Percentiles rank a stretch among this genome's conserved stretches.
These are phyloP conservation scores for Aurantiochytrium sp. DNA, from an alignment of 108 stramenopile species.

Conservation along the genomic window DNA sequence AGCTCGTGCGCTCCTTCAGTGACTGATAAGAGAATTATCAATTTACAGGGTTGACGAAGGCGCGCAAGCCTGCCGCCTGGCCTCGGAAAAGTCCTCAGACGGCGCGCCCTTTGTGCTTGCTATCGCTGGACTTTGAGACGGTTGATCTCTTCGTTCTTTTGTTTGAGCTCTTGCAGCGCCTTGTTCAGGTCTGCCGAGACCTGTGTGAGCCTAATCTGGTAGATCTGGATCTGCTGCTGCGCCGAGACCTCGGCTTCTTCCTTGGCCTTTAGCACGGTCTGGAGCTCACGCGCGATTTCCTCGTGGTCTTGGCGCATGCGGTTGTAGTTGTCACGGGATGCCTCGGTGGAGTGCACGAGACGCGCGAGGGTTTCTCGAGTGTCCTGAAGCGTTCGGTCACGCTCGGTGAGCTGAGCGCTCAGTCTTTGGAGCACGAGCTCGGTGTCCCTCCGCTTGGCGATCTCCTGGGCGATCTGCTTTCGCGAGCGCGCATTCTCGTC, in stretches of 20 bases:
- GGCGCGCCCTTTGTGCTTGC: too few species aligned
- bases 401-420: not conserved
- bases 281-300: not conserved
- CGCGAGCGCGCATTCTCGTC: not conserved
- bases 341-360: not conserved
- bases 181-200: not conserved
- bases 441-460: not conserved
- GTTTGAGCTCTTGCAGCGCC: slow-evolving; percentile 13
- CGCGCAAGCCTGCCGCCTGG: not conserved
- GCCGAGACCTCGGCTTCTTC: not conserved
- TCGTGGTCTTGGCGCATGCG: slow-evolving; percentile 15
- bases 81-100: not conserved
- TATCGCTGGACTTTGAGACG: not conserved
- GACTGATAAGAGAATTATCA: not conserved
- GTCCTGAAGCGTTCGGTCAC: not conserved
- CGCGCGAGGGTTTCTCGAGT: not conserved
- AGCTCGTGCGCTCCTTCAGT: not conserved
- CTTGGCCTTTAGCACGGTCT: not conserved
- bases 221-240: not conserved
- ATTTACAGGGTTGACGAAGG: not conserved
- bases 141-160: slow-evolving; percentile 4
- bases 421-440: not conserved
- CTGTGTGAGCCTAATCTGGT: not conserved
- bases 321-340: not conserved
- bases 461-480: not conserved